Conservation (phyloP, 2,329 filamentous ascomycete genomes). For the Aspergillus sclerotialis region DNA sequence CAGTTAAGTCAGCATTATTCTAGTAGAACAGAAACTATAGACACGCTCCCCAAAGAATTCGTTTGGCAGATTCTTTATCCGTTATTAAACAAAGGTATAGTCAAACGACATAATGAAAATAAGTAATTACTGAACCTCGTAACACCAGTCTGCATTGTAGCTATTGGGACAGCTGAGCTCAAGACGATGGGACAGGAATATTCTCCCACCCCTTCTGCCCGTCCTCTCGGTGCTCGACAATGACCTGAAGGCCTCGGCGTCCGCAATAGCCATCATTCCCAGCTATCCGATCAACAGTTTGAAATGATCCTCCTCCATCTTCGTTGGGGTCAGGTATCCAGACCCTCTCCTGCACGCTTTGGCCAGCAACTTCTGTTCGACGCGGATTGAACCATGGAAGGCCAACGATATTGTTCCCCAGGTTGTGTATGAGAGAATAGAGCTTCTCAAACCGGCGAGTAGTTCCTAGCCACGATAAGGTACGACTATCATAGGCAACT, state of each 20-base stretch:
- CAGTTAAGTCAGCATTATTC: no score
- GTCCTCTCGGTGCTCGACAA: slow-evolving; percentile 35
- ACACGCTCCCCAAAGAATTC: no score
- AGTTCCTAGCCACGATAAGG: slow-evolving; percentile 53
- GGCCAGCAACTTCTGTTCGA: slow-evolving; percentile 52
- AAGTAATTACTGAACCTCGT: no score
- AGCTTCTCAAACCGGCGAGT: slow-evolving; percentile 61
- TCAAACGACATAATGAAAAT: no score
- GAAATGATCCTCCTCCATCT: slow-evolving; percentile 31
- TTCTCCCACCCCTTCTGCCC: slow-evolving; percentile 41
- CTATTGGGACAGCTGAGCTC: no score
- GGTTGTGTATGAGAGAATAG: slow-evolving; percentile 51
- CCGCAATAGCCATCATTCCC: slow-evolving; percentile 41
- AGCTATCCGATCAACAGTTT: slow-evolving; percentile 31
- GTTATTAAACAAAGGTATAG: no score
- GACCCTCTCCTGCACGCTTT: slow-evolving; percentile 36
- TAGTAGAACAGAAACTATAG: no score
- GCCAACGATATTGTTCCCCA: slow-evolving; percentile 50
- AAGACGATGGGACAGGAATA: slow-evolving; percentile 30
- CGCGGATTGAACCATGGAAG: slow-evolving; percentile 57
- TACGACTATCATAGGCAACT: slow-evolving; percentile 57
- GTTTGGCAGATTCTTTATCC: no score
- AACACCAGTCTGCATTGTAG: no score
- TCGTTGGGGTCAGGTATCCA: slow-evolving; percentile 30
- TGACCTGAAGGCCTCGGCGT: slow-evolving; percentile 35